Evolutionary conservation across 192 early-diverging fungal genomes (phyloP), one percentile per base, ranked within the genome.

Genomic region (Backusella australiensis): DNA sequence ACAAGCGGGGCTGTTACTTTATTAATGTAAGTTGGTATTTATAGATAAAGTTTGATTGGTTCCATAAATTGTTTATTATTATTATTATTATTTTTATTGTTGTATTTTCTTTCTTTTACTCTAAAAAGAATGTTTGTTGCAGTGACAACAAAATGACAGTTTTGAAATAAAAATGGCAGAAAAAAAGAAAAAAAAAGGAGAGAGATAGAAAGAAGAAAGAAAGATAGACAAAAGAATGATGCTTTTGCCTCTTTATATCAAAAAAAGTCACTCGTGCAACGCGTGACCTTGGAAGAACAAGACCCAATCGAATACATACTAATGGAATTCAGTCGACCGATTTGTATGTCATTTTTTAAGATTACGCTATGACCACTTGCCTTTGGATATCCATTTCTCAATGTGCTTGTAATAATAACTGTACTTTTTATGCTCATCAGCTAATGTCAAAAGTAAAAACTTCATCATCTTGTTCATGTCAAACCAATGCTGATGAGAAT

Each of bases 261-360:
- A 5, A 74, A 32, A 74, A 74, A 74, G 72, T 36, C 72, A 74
- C 56, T 34, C 56, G 72, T 74, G 11, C 72, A 56, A 74, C 72
- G 53, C 72, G 53, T 74, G 72, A 74, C 52, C 72, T 29, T 29
- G 9, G 26, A 26, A 63, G 56, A 63, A 12, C 56, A 63, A 29
- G 23, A 14, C 12, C 56, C 56, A 63, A 63, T 63, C 56, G 56
- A 63, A 29, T 12, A 12, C 3, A 29, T 12, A 12, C 3, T 8
- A 36, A 69, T 23, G 41, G 6, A 35, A 1, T 38, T 32, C 8
- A 49, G 36, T 29, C 15, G 11, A 46, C 6, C 39, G 14, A 14
- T 44, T 36, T 69, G 41, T n/a, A 69, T 39, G 68, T 69, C 68
- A 69, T 69, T 36, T 69, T 39, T 21, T 42, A 69, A 29, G 23